Evolutionary conservation across 1,139 yeast genomes (phyloP).

Genomic region (Debaryomyces sp.): DNA sequence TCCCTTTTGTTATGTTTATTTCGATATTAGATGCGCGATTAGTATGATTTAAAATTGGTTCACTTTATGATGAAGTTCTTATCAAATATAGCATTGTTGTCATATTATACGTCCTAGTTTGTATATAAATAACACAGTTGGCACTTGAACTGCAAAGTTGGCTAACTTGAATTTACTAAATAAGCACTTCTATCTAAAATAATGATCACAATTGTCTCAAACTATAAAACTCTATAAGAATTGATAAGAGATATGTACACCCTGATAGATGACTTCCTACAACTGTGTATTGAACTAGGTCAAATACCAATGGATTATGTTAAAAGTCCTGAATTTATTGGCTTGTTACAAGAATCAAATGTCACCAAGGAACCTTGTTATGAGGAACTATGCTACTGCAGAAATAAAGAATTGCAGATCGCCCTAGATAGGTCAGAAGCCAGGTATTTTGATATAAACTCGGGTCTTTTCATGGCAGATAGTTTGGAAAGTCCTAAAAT

Average conservation of each 20-base stretch:
- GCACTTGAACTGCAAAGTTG: not conserved
- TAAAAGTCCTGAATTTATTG: slow-evolving; percentile 7
- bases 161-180: not conserved
- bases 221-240: not conserved
- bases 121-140: not conserved
- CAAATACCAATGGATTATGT: slow-evolving; percentile 10
- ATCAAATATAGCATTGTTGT: not conserved
- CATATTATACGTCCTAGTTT: not conserved
- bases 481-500: not conserved
- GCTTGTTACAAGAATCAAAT: slow-evolving; percentile 3
- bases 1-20: not conserved
- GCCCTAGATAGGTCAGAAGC: slow-evolving; percentile 8
- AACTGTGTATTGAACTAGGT: slow-evolving; percentile 7
- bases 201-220: not conserved
- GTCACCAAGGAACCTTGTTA: slow-evolving; percentile 7
- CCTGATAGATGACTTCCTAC: slow-evolving; percentile 6
- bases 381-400: slow-evolving; percentile 11
- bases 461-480: slow-evolving; percentile 3
- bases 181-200: not conserved
- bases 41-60: not conserved
- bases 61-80: not conserved
- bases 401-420: slow-evolving; percentile 10
- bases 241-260: not conserved
- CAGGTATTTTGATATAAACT: slow-evolving; percentile 5
- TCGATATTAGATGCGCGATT: slow-evolving; percentile 2